Conservation (phyloP, 805 yeast species). For the Diddensiella santjacobensis region DNA sequence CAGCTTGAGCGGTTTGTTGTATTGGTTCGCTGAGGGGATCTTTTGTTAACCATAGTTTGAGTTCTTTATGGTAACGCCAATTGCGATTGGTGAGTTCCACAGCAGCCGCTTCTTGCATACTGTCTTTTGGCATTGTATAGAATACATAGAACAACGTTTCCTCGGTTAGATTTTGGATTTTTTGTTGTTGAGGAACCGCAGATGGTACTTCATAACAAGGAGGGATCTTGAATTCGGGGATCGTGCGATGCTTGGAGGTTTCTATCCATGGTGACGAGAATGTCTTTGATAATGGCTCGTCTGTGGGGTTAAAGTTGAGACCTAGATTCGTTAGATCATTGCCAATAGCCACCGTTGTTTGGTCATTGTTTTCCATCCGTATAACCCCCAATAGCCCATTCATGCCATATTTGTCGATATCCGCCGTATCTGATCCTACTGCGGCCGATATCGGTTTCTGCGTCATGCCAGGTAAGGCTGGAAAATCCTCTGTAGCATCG, state of each 20-base stretch:
- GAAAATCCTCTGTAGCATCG: conserved; percentile 18
- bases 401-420: conserved; percentile 63
- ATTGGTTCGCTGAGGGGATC: conserved; percentile 87
- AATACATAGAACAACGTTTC: conserved; percentile 92
- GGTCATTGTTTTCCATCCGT: conserved; percentile 59
- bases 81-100: conserved; percentile 85
- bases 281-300: conserved; percentile 50
- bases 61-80: conserved; percentile 95
- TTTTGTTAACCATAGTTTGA: conserved; percentile 95
- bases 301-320: conserved; percentile 48
- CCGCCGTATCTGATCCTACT: conserved; percentile 24
- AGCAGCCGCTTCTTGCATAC: conserved; percentile 90
- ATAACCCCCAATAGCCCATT: conserved; percentile 59
- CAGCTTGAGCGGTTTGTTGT: conserved; percentile 75
- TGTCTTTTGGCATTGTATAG: conserved; percentile 89
- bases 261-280: conserved; percentile 96
- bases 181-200: conserved; percentile 43
- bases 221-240: conserved; percentile 74
- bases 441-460: conserved; percentile 1
- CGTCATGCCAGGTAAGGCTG: conserved; percentile 20
- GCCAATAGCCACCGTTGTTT: conserved; percentile 67
- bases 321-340: conserved; percentile 68
- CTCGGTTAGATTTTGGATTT: conserved; percentile 59
- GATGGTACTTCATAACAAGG: conserved; percentile 44
- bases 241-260: conserved; percentile 83